These are phyloP conservation scores for Gorgonomyces haynaldii DNA, from an alignment of 192 early-diverging fungal genomes.

Conservation along the genomic window DNA sequence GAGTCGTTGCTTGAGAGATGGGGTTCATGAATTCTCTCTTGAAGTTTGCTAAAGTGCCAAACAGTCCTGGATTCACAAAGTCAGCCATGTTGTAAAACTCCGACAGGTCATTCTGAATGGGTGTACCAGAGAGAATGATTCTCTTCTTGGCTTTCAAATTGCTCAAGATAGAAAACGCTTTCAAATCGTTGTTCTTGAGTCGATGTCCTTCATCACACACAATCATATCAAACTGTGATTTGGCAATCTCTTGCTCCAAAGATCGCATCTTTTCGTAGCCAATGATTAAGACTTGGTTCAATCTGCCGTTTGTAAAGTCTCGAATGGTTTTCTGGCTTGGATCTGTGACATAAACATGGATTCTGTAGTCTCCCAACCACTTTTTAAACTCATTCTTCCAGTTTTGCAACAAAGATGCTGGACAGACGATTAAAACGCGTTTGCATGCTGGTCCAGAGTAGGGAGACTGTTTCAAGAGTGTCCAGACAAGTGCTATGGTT, in stretches of 20 bases:
- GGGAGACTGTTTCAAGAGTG: conserved; percentile 22
- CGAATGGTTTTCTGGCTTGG: conserved; percentile 5
- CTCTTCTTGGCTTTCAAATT: conserved; percentile 13
- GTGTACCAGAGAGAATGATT: conserved; percentile 39
- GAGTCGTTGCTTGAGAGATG: no score
- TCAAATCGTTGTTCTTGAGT: conserved; percentile 25
- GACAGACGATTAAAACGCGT: conserved; percentile 34
- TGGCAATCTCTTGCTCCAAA: conserved; percentile 4
- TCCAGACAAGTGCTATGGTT: conserved; percentile 35
- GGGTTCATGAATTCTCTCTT: conserved; percentile 7
- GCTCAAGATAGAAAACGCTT: conserved; percentile 15
- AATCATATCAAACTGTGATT: conserved; percentile 21
- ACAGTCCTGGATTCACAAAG: conserved; percentile 56
- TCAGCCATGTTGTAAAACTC: conserved; percentile 62
- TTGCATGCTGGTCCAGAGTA: conserved; percentile 5
- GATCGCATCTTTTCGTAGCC: conserved; percentile 15
- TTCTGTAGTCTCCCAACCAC: conserved; percentile 40
- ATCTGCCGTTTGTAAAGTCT: conserved; percentile 16
- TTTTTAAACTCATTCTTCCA: conserved; percentile 47
- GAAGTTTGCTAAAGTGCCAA: background rate
- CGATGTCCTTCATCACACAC: conserved; percentile 40
- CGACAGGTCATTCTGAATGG: conserved; percentile 60
- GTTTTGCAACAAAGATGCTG: conserved; percentile 31
- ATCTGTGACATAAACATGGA: conserved; percentile 17
- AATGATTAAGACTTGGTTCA: conserved; percentile 16